Evolutionary conservation across 2,329 filamentous ascomycete genomes (phyloP), one percentile per base, ranked within the genome.

Genomic region (Penicillium sp.): DNA sequence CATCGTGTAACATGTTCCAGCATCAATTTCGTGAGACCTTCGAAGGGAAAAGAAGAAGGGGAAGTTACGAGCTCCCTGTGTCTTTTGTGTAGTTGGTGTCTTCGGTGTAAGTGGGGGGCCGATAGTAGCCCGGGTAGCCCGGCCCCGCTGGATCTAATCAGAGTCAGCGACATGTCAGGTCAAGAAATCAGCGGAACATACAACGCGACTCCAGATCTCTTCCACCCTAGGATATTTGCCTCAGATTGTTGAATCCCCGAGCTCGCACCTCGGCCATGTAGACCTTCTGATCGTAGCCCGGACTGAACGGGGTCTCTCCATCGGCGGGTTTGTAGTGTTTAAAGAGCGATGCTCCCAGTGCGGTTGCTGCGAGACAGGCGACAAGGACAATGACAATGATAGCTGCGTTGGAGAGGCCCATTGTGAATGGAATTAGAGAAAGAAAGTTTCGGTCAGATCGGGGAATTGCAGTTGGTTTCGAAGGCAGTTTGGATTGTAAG

Each of bases 311-410:
- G 17, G 34, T 41, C 22, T 55, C 45, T 7, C 51, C 48, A 4
- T 60, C 56, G 21, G 55, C 44, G 8, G 64, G 64, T 6, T 51
- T 53, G 64, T 58, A 57, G 41, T 64, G 60, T 19, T 58, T 60
- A 47, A 60, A 60, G 38, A 68, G 48, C 2, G 65, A 61, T 28
- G 65, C 65, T 15, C 59, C 60, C 12, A 67, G 42, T 1, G 63
- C 60, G 2, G 64, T 63, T 15, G 55, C 29, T 33, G 57, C 60
- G 8, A 68, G 58, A 37, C 64, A 67, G 47, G 51, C 59, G 39
- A 65, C 61, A 19, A 68, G 61, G 39, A 68, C 65, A 46, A 64
- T 64, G 45, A 63, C 61, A 41, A 64, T 64, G 46, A 64, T 52
- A 26, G 58, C 61, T 8, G 53, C 38, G 26, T 51, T 60, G 39